These are phyloP conservation scores for Peronospora farinosa DNA, from an alignment of 352 stramenopile species.

Conservation along the genomic window DNA sequence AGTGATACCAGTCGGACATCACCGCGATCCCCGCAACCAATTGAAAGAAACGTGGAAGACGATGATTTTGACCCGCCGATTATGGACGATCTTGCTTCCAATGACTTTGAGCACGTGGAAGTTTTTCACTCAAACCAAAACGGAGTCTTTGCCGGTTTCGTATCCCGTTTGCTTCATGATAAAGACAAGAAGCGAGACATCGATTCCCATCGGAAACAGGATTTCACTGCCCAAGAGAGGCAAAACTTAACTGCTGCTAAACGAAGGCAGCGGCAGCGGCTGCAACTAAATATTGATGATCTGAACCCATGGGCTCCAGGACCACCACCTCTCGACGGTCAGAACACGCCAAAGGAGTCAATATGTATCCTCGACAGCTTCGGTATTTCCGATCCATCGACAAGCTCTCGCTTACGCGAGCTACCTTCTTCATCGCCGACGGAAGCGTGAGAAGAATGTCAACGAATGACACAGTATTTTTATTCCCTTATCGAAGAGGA, in stretches of 20 bases:
- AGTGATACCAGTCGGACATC: constrained; percentile 23
- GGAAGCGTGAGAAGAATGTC: constrained; percentile 12
- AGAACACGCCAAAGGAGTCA: constrained; percentile 32
- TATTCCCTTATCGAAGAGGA: constrained; percentile 29
- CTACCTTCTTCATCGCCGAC: constrained; percentile 19
- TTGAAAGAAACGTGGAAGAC: constrained; percentile 20
- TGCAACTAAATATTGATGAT: constrained; percentile 31
- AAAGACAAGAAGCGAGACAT: constrained; percentile 23
- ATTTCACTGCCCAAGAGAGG: constrained; percentile 9
- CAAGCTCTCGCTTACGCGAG: constrained; percentile 21
- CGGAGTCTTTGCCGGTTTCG: constrained; percentile 16
- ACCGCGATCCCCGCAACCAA: constrained; percentile 12
- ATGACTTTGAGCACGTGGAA: constrained; percentile 37
- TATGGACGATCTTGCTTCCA: constrained; percentile 31
- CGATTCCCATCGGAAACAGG: constrained; percentile 10
- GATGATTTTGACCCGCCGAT: constrained; percentile 29
- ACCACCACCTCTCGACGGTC: constrained; percentile 11
- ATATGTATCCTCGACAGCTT: constrained; percentile 39
- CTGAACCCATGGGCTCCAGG: constrained; percentile 21
- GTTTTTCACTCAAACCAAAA: constrained; percentile 15
- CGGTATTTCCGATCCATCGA: constrained; percentile 29
- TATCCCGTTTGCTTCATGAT: constrained; percentile 19
- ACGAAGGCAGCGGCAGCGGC: constrained; percentile 17
- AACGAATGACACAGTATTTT: constrained; percentile 7
- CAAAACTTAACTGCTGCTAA: constrained; percentile 12